Evolutionary conservation across 345 rosid genomes (phyloP).

Genomic region (Jatropha curcas): DNA sequence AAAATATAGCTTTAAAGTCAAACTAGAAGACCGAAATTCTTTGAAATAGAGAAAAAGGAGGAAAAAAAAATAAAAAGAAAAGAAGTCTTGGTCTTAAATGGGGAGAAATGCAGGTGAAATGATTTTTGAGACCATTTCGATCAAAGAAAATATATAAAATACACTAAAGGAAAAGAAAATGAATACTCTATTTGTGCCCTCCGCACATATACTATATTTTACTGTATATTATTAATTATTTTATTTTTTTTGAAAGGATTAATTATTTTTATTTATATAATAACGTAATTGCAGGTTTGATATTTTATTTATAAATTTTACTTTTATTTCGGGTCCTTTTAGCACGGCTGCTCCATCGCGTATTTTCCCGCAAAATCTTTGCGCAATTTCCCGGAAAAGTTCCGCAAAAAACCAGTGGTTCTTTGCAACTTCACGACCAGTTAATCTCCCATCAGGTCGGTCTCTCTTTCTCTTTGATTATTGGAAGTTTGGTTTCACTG

Average conservation of each 20-base stretch:
- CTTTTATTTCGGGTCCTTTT: background rate
- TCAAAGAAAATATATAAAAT: too few relatives aligned
- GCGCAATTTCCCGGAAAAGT: background rate
- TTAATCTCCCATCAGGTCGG: constrained; percentile 8
- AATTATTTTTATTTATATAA: too few relatives aligned
- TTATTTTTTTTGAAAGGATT: too few relatives aligned
- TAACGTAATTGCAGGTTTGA: too few relatives aligned
- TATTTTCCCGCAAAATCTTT: background rate
- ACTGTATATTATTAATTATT: too few relatives aligned
- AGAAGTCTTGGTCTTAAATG: too few relatives aligned
- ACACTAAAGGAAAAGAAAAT: too few relatives aligned
- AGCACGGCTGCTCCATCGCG: background rate
- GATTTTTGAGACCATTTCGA: too few relatives aligned
- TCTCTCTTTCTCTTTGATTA: background rate
- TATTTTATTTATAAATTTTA: background rate
- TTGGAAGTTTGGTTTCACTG: background rate
- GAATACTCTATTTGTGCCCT: too few relatives aligned
- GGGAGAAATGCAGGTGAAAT: too few relatives aligned
- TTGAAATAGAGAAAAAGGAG: background rate
- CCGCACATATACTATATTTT: too few relatives aligned
- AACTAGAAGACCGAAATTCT: background rate
- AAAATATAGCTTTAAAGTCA: too few relatives aligned
- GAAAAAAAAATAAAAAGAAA: background rate
- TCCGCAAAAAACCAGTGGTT: background rate
- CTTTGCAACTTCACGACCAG: background rate